phyloP scores from a whole-genome alignment of 106 monocot genomes.

The Dioscorea dumetorum region DNA sequence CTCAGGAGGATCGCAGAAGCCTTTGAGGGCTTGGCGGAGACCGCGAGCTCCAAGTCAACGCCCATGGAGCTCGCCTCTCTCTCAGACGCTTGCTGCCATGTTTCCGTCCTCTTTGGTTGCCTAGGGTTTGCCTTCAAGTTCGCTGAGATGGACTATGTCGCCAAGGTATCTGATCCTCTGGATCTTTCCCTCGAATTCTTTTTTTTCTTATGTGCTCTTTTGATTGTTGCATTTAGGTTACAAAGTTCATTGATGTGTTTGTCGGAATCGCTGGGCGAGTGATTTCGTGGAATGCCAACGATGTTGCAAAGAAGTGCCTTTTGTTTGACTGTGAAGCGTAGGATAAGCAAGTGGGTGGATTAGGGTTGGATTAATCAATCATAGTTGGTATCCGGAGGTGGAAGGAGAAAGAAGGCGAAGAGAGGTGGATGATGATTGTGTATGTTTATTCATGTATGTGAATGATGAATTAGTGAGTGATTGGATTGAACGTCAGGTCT shows the following conservation, averaged over 20 bases:
- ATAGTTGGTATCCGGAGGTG: too few species aligned
- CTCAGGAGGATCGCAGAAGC: conserved; percentile 63
- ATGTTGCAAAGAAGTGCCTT: not conserved
- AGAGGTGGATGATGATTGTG: too few species aligned
- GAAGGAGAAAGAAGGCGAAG: too few species aligned
- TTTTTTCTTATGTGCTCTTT: not conserved
- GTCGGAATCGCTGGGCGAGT: not conserved
- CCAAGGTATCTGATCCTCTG: conserved; percentile 55
- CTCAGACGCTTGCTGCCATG: conserved; percentile 68
- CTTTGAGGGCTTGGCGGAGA: conserved; percentile 49
- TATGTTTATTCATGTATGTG: too few species aligned
- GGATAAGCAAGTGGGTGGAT: too few species aligned
- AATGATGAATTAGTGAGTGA: too few species aligned
- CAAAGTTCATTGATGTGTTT: not conserved
- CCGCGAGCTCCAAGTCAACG: conserved; percentile 20
- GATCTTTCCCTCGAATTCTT: not conserved
- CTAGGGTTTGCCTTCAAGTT: conserved; percentile 94
- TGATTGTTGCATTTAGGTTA: not conserved
- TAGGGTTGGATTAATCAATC: too few species aligned
- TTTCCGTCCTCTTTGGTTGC: conserved; percentile 83
- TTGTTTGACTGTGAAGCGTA: not conserved
- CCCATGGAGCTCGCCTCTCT: conserved; percentile 51
- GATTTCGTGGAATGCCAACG: not conserved
- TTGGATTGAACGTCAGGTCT: too few species aligned
- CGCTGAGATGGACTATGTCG: conserved; percentile 88